Conservation (phyloP, 768 basidiomycete species). For the Mrakia hoshinonis region DNA sequence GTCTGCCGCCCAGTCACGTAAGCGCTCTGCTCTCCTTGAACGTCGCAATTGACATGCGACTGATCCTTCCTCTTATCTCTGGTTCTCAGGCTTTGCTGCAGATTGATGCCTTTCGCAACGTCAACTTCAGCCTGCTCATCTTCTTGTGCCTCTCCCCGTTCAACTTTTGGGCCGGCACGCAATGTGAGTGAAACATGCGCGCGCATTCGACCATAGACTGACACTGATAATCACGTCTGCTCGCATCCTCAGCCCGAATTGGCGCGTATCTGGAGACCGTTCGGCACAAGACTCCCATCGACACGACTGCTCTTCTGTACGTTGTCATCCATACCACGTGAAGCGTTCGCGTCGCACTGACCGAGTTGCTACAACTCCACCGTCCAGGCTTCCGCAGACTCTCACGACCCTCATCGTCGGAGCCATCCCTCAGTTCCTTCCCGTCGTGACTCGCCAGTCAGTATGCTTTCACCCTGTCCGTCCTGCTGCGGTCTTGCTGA, state of each 20-base stretch:
- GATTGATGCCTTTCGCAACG: neutral
- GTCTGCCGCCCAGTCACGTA: neutral
- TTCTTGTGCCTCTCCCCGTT: conserved; percentile 4
- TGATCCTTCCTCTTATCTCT: neutral
- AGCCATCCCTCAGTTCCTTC: neutral
- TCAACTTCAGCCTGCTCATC: neutral
- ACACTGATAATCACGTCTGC: neutral
- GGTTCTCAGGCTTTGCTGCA: neutral
- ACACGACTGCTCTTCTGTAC: neutral
- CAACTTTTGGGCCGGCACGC: neutral
- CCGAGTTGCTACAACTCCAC: neutral
- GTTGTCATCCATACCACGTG: neutral
- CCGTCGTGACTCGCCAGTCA: neutral
- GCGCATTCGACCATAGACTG: neutral
- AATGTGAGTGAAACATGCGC: neutral
- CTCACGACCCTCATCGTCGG: neutral
- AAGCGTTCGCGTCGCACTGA: too few species aligned
- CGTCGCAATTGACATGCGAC: neutral
- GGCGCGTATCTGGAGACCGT: neutral
- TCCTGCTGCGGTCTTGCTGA: neutral
- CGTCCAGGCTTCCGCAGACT: neutral
- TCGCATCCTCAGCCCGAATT: neutral
- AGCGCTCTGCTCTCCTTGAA: neutral
- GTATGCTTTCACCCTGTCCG: neutral
- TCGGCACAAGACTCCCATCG: neutral